These are phyloP conservation scores for Microthlaspi erraticum DNA, from an alignment of 345 rosid species.

Conservation along the genomic window DNA sequence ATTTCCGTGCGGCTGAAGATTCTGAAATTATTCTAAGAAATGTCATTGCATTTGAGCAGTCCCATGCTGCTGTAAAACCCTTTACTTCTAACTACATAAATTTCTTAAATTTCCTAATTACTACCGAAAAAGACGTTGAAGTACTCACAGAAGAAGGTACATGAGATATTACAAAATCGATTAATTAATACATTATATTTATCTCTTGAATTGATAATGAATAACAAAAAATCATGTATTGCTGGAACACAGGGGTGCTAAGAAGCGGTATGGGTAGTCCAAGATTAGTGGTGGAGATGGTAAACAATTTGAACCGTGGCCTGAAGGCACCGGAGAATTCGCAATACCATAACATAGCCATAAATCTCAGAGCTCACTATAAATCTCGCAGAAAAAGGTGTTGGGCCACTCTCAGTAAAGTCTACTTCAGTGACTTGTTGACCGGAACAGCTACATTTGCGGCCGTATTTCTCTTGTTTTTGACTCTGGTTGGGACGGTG, in stretches of 20 bases:
- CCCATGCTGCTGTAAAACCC: background rate
- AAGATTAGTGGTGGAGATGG: slow-evolving; percentile 20
- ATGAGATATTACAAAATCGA: background rate
- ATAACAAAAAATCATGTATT: background rate
- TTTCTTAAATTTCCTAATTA: slow-evolving; percentile 6
- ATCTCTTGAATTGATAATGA: background rate
- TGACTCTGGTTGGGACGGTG: background rate
- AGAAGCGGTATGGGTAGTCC: background rate
- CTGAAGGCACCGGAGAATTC: background rate
- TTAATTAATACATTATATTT: background rate
- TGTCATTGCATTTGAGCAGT: slow-evolving; percentile 24
- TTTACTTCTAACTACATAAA: slow-evolving; percentile 8
- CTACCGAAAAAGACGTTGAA: background rate
- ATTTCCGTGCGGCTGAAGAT: slow-evolving; percentile 1
- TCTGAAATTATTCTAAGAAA: slow-evolving; percentile 13
- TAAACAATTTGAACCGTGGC: background rate
- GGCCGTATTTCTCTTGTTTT: background rate
- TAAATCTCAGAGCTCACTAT: slow-evolving; percentile 6
- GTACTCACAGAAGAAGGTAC: background rate
- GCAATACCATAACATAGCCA: background rate
- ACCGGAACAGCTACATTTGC: slow-evolving; percentile 3
- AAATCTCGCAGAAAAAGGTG: background rate
- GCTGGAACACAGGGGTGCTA: slow-evolving; percentile 2
- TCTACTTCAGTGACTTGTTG: slow-evolving; percentile 15
- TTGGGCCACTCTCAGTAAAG: background rate